Percentiles rank a stretch among this genome's conserved stretches.
Conservation (phyloP, 148 eudicot species). For the Amaranthus hypochondriacus region DNA sequence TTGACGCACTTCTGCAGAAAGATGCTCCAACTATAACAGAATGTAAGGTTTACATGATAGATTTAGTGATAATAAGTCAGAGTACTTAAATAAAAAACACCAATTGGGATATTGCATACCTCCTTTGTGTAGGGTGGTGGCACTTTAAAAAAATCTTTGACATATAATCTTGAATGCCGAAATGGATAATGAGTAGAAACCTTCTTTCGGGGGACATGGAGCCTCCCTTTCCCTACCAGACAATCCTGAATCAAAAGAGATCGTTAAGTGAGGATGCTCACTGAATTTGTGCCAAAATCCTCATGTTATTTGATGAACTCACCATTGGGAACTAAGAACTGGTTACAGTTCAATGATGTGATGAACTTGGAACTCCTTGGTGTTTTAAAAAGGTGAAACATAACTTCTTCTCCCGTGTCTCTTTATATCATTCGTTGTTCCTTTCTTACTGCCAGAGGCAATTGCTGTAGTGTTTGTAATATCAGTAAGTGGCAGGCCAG, state of each 20-base stretch:
- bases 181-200: conserved; percentile 60
- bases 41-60: not conserved
- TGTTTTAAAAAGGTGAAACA: conserved; percentile 77
- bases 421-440: conserved; percentile 37
- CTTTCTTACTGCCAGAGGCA: conserved; percentile 26
- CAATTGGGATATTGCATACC: conserved; percentile 31
- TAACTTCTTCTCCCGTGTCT: conserved; percentile 42
- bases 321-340: conserved; percentile 40
- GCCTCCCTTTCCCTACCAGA: conserved; percentile 36
- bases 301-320: conserved; percentile 18
- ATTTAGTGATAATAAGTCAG: conserved; percentile 10
- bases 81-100: not conserved
- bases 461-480: conserved; percentile 41
- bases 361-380: conserved; percentile 69
- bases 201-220: conserved; percentile 37
- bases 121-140: conserved; percentile 35
- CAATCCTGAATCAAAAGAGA: conserved; percentile 31
- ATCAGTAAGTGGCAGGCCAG: conserved; percentile 46
- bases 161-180: conserved; percentile 46
- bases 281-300: conserved; percentile 7
- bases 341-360: conserved; percentile 48
- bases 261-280: conserved; percentile 7
- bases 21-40: conserved; percentile 39
- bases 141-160: conserved; percentile 56
- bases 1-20: conserved; percentile 46